Base-by-base conservation (phyloP, 805 yeast species). In the Sugiyamaella boreocaroliniensis region DNA sequence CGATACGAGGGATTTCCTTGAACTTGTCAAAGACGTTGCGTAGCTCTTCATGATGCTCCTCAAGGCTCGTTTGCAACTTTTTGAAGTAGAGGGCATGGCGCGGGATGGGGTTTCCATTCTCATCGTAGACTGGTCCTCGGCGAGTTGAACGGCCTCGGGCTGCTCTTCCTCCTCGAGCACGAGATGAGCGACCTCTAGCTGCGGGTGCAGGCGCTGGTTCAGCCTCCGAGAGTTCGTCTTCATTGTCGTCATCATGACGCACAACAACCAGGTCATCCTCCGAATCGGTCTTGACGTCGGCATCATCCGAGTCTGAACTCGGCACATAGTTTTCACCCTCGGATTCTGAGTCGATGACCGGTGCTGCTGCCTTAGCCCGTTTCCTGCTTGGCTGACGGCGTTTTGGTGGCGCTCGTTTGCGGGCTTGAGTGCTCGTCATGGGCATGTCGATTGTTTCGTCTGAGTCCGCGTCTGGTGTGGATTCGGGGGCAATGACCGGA, bases 1-100 rank as follows among this genome's bases (percentile, higher is more conserved):
- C 47, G 8, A 51, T 64, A 55, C 76, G 78, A 0, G 82, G 81
- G 2, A 76, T 67, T 1, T 72, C 67, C 45, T 74, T 79, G 48
- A 92, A 72, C 51, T 79, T 77, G 0, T 85, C 79, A 64, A 93
- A 92, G 1, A 87, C 85, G 40, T 79, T 79, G 55, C 77, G 76
- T 50, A 93, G 72, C 51, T 86, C 83, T 0, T 97, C 96, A 67
- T 93, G 98, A 51, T 79, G 74, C 42, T 79, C 85, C 61, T 76
- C 86, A 16, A 93, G 71, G 53, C 78, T 79, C 40, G 74, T 74
- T 1, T 96, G 87, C 63, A 82, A 77, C 46, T 92, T 73, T 44
- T 85, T 18, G 34, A 12, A 50, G 15, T 34, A 15, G 9, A 29
- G 18, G 11, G 40, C 53, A 45, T 45, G 49, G 16, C 82, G 40